A percentile compares a stretch with the other conserved stretches of the same genome.
Conservation (phyloP, 2,329 filamentous ascomycete species). For the Claviceps purpurea region DNA sequence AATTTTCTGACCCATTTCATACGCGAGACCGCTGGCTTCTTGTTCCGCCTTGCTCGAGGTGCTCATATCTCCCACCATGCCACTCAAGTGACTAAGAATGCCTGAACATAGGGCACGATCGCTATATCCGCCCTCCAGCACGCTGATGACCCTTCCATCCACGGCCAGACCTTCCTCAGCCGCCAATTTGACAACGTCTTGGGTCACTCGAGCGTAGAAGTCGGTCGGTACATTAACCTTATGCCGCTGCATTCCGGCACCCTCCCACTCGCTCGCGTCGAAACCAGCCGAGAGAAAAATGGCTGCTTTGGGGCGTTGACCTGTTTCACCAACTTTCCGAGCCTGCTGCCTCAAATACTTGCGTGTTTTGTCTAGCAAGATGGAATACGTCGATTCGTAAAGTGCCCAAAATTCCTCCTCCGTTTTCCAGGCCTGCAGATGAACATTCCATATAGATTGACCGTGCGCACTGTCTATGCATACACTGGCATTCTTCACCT, state of each 20-base stretch:
- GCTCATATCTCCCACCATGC: slow-evolving; percentile 48
- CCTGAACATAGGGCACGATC: slow-evolving; percentile 82
- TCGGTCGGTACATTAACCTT: slow-evolving; percentile 91
- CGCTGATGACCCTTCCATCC: slow-evolving; percentile 79
- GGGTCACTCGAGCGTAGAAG: slow-evolving; percentile 85
- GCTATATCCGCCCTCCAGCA: slow-evolving; percentile 92
- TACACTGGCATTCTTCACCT: slow-evolving; percentile 84
- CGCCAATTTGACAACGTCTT: slow-evolving; percentile 71
- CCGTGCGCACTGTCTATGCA: slow-evolving; percentile 91
- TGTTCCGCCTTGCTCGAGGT: slow-evolving; percentile 22
- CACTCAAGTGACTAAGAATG: slow-evolving; percentile 78
- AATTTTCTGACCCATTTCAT: slow-evolving; percentile 44
- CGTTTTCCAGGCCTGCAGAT: slow-evolving; percentile 76
- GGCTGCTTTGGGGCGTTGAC: slow-evolving; percentile 60
- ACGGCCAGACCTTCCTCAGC: slow-evolving; percentile 65
- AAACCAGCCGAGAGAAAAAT: slow-evolving; percentile 96
- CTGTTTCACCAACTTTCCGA: slow-evolving; percentile 43
- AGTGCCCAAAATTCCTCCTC: slow-evolving; percentile 77
- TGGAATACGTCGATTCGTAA: slow-evolving; percentile 65
- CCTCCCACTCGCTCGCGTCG: slow-evolving; percentile 92
- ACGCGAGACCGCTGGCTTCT: slow-evolving; percentile 32
- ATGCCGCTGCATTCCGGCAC: slow-evolving; percentile 85
- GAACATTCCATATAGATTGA: slow-evolving; percentile 92
- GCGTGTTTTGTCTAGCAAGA: slow-evolving; percentile 70
- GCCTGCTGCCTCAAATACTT: slow-evolving; percentile 64